Evolutionary conservation across 1,139 yeast genomes (phyloP), one percentile per base, ranked within the genome.

Genomic region (Candida sp.): DNA sequence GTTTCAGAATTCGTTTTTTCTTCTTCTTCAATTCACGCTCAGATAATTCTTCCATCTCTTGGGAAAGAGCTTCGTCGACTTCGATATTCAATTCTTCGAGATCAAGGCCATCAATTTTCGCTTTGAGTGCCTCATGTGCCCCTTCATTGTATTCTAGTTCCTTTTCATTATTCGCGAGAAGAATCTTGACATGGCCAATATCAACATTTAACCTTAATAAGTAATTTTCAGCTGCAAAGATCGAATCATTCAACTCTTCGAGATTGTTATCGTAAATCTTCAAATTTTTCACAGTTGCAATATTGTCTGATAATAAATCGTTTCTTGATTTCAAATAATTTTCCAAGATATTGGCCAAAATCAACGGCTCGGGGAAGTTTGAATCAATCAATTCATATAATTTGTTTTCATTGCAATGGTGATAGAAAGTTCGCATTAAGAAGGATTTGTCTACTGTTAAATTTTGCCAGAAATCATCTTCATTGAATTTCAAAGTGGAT

Each of bases 301-400:
- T 66, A 35, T 73, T 63, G 27, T 61, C 62, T 61, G 30, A 46
- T 42, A n/a, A 71, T 49, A 33, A 66, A 63, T 5, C 63, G 55
- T 21, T 68, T 45, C 87, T 66, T 43, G 71, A 63, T 27, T 69
- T 68, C 37, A 82, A 67, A 59, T 81, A 87, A 46, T 68, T 73
- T 49, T 70, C 77, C 36, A 82, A 68, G 9, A 77, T 73, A 45
- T 71, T 74, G 1, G 96, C 87, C 46, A 90, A 71, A 43, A 76
- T 82, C 4, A 91, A 75, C 9, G 95, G 79, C 51, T 89, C 98
- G 0, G 97, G 97, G 61, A 84, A 84, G 49, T 79, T 81, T 21
- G 73, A 70, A 39, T 91, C 97, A 21, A 88, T 71, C 21, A 79
- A 63, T n/a, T 82, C 84, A 36, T 64, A 64, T 43, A 79, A 61